Conservation (phyloP, 192 early-diverging fungal genomes). For the Mortierella claussenii region DNA sequence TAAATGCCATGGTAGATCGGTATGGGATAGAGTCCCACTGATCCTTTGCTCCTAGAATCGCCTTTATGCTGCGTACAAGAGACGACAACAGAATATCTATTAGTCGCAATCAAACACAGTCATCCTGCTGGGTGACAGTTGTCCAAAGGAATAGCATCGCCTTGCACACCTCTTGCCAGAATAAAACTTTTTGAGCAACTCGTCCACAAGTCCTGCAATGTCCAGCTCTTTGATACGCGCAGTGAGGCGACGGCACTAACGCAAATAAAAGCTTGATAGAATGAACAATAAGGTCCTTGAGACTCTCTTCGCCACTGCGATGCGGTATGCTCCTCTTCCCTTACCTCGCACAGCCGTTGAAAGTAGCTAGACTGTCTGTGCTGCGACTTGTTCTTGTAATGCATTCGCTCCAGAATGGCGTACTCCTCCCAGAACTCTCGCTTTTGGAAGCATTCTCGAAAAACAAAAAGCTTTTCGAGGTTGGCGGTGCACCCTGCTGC, state of each 20-base stretch:
- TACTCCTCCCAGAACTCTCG: slow-evolving; percentile 56
- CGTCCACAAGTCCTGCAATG: slow-evolving; percentile 22
- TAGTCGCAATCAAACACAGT: too few species aligned
- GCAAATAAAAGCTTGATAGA: too few species aligned
- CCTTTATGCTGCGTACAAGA: too few species aligned
- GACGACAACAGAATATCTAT: too few species aligned
- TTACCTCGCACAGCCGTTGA: slow-evolving; percentile 54
- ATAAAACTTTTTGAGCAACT: slow-evolving; percentile 35
- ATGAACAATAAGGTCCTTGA: too few species aligned
- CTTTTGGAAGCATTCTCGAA: slow-evolving; percentile 47
- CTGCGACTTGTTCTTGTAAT: slow-evolving; percentile 63
- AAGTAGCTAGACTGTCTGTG: slow-evolving; percentile 55
- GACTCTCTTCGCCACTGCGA: too few species aligned
- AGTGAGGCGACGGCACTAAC: slow-evolving; percentile 31
- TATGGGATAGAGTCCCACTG: slow-evolving; percentile 47
- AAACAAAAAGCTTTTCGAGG: slow-evolving; percentile 28
- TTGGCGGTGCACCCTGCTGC: slow-evolving; percentile 21
- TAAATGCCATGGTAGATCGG: slow-evolving; percentile 37
- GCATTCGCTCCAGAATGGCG: slow-evolving; percentile 53
- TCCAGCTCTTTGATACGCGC: slow-evolving; percentile 32
- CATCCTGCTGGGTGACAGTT: neutral
- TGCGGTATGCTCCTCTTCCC: neutral
- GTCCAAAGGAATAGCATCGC: neutral
- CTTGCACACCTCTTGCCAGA: slow-evolving; percentile 16
- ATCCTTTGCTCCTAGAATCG: too few species aligned